Base-by-base conservation (phyloP, 192 early-diverging fungal genomes). In the Coemansia sp. region DNA sequence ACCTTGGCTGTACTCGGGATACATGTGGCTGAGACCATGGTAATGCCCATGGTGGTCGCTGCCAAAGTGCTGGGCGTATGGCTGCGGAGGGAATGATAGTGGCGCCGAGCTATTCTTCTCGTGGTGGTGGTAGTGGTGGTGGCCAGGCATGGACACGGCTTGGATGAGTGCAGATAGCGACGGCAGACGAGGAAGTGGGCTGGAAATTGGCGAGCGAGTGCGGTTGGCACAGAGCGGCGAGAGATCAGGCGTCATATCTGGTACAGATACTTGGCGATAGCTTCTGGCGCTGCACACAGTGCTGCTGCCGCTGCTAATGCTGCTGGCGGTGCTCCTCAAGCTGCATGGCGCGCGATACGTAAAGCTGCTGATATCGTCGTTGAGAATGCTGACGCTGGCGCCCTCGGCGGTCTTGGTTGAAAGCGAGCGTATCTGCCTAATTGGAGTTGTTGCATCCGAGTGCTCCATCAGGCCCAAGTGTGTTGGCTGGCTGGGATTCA, bases 311-410 rank as follows among this genome's bases (percentile, higher is more conserved):
- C 54, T 43, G 2, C 46, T 43, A 42, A 45, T 63, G 66, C 29
- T 51, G 60, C 31, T 43, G 7, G 57, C 27, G 22, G 47, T 65
- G 51, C 59, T 62, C 8, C 24, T 17, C 59, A 57, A 14, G 38
- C 35, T 39, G 45, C 65, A 47, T 43, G 42, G 25, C 12, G 47
- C 37, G 43, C 57, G 36, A 43, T 58, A 45, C 11, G 47, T 40
- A 37, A 31, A 38, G 24, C 36, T 60, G 46, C 35, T 7, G 0
- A 15, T 17, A 6, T 69, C 67, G 59, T 76, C 73, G 59, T 76
- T 76, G 67, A 76, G 73, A 11, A 76, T 65, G 47, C 73, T 76
- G 63, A 76, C 73, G 59, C 73, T 58, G 59, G 49, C 43, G 63
- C 73, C 73, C 37, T 61, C 41, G 25, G 73, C 65, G 1, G 73